These are phyloP conservation scores for Penicillium decumbens DNA, from an alignment of 2,329 filamentous ascomycete genomes.

Conservation along the genomic window DNA sequence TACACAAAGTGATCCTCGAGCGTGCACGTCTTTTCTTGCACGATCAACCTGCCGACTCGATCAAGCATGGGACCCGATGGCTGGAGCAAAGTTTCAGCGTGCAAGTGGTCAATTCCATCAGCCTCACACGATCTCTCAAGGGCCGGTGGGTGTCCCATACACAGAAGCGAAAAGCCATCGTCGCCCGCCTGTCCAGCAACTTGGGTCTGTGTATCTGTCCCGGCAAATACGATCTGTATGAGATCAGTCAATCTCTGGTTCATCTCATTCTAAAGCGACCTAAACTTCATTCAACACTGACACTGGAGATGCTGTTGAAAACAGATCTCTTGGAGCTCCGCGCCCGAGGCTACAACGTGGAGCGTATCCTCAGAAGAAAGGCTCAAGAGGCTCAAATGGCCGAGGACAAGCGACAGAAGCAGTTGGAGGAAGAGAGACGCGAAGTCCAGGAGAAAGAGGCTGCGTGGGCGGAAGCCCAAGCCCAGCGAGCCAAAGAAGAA, in stretches of 20 bases:
- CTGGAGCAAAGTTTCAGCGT: constrained; percentile 79
- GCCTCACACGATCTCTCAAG: constrained; percentile 69
- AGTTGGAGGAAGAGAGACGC: constrained; percentile 67
- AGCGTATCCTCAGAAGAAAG: constrained; percentile 84
- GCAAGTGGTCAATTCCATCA: constrained; percentile 70
- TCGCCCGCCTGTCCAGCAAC: constrained; percentile 52
- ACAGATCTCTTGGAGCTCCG: constrained; percentile 77
- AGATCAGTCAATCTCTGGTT: constrained; percentile 84
- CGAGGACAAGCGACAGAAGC: constrained; percentile 70
- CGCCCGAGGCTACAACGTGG: constrained; percentile 90
- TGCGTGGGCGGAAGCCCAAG: constrained; percentile 44
- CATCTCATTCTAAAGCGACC: constrained; percentile 74
- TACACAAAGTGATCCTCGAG: constrained; percentile 80
- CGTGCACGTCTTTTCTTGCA: constrained; percentile 85
- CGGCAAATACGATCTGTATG: constrained; percentile 74
- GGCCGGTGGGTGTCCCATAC: constrained; percentile 65
- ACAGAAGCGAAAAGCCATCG: constrained; percentile 71
- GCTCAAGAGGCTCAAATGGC: constrained; percentile 82
- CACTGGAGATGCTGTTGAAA: constrained; percentile 85
- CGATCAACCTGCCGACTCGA: constrained; percentile 69
- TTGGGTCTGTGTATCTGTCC: constrained; percentile 73
- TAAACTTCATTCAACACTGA: constrained; percentile 82
- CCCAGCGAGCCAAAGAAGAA: constrained; percentile 28
- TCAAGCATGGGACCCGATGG: constrained; percentile 86
- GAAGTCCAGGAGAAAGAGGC: constrained; percentile 59